Evolutionary conservation across 768 basidiomycete species (phyloP).

Genomic region (Agrocybe praecox): DNA sequence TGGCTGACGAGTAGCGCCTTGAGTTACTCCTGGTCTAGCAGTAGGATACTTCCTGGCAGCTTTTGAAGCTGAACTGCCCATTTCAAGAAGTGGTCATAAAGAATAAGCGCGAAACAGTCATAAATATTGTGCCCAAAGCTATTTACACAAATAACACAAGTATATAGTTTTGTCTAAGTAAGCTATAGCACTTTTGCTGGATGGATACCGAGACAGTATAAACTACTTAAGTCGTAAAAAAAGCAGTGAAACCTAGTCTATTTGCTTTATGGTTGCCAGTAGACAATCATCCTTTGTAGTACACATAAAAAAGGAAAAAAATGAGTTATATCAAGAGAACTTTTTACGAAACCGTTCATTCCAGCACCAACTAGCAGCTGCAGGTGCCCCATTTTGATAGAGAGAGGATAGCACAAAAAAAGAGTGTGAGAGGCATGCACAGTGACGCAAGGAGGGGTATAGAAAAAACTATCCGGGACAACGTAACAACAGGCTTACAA

Average conservation of each 20-base stretch:
- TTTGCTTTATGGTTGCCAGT: constrained; percentile 31
- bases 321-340: constrained; percentile 34
- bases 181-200: constrained; percentile 11
- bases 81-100: constrained; percentile 24
- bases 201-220: constrained; percentile 20
- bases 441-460: constrained; percentile 37
- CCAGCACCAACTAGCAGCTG: constrained; percentile 35
- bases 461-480: constrained; percentile 30
- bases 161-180: constrained; percentile 18
- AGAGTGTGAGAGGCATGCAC: constrained; percentile 35
- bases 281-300: constrained; percentile 44
- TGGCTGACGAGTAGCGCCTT: neutral
- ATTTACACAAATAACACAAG: constrained; percentile 20
- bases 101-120: constrained; percentile 4
- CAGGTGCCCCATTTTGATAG: constrained; percentile 24
- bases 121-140: constrained; percentile 8
- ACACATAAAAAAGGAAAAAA: constrained; percentile 38
- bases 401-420: constrained; percentile 17
- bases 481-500: constrained; percentile 30
- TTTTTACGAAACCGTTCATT: constrained; percentile 26
- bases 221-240: constrained; percentile 25
- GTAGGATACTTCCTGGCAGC: constrained; percentile 53
- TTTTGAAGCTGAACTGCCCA: constrained; percentile 70
- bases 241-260: constrained; percentile 34
- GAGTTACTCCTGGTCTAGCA: constrained; percentile 5